Evolutionary conservation across 805 yeast species (phyloP).

Genomic region (Pichia thaimueangensis): DNA sequence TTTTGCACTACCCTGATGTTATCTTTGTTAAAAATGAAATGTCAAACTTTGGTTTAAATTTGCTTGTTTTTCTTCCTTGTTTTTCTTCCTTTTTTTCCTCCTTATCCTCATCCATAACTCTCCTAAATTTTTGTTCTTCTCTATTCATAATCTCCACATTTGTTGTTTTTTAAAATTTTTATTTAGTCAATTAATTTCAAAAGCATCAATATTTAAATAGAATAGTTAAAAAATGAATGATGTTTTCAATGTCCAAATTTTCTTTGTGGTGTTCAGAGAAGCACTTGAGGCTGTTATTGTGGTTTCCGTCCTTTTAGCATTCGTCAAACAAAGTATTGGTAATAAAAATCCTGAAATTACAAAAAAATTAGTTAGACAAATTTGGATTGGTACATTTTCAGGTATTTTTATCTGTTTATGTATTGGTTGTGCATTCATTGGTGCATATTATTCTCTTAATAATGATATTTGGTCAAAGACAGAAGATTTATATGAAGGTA

Average conservation of each 20-base stretch:
- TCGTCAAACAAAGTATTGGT: conserved; percentile 79
- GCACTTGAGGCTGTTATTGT: conserved; percentile 83
- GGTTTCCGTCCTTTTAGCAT: conserved; percentile 81
- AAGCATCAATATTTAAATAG: not conserved
- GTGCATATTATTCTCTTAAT: conserved; percentile 73
- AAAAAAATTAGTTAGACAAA: conserved; percentile 59
- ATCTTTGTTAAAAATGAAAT: no score
- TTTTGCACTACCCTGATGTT: no score
- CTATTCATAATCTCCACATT: no score
- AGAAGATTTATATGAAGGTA: conserved; percentile 94
- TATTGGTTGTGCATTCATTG: conserved; percentile 86
- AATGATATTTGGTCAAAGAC: conserved; percentile 76
- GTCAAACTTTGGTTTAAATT: not conserved
- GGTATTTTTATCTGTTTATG: conserved; percentile 73
- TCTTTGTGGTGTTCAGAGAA: conserved; percentile 86
- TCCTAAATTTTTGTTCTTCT: no score
- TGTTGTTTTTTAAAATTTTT: no score
- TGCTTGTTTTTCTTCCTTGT: not conserved
- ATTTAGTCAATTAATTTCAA: no score
- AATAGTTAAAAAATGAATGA: conserved; percentile 11
- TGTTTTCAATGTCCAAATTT: conserved; percentile 63
- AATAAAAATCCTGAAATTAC: conserved; percentile 45
- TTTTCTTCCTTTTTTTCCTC: no score
- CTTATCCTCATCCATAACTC: no score
- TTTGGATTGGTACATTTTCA: conserved; percentile 68